Evolutionary conservation across 176 grass and related monocot genomes (phyloP).

Genomic region (Phoenix dactylifera): DNA sequence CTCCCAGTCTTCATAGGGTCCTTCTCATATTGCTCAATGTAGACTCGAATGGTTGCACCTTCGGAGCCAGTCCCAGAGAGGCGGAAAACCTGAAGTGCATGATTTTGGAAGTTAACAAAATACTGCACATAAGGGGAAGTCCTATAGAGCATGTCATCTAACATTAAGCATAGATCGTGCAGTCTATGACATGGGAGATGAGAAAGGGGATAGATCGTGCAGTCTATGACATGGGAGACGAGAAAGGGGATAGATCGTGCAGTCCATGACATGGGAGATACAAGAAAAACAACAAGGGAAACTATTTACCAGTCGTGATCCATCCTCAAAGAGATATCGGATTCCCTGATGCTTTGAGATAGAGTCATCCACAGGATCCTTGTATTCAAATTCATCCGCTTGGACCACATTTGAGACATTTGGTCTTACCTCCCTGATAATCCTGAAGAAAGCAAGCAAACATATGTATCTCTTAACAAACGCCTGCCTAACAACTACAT

Average conservation of each 20-base stretch:
- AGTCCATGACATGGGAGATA: no score
- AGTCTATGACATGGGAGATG: no score
- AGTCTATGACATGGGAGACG: no score
- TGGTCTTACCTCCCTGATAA: slow-evolving; percentile 59
- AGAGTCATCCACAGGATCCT: slow-evolving; percentile 96
- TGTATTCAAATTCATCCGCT: slow-evolving; percentile 93
- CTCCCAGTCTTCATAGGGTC: slow-evolving; percentile 72
- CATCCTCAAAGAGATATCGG: slow-evolving; percentile 81
- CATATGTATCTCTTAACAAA: not conserved
- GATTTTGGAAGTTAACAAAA: slow-evolving; percentile 13
- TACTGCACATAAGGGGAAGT: no score
- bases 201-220: no score
- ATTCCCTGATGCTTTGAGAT: slow-evolving; percentile 89
- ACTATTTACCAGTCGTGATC: slow-evolving; percentile 71
- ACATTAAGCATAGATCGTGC: no score
- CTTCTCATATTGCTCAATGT: slow-evolving; percentile 94
- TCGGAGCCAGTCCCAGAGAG: slow-evolving; percentile 90
- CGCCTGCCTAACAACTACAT: no score
- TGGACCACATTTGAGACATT: slow-evolving; percentile 59
- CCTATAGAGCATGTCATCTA: no score
- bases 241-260: no score
- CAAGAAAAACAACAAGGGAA: not conserved
- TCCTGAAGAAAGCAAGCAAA: slow-evolving; percentile 36
- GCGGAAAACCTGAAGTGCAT: slow-evolving; percentile 52
- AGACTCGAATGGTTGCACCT: slow-evolving; percentile 85